Evolutionary conservation across 495 filamentous ascomycete genomes (phyloP).

Genomic region (Cercophora samala): DNA sequence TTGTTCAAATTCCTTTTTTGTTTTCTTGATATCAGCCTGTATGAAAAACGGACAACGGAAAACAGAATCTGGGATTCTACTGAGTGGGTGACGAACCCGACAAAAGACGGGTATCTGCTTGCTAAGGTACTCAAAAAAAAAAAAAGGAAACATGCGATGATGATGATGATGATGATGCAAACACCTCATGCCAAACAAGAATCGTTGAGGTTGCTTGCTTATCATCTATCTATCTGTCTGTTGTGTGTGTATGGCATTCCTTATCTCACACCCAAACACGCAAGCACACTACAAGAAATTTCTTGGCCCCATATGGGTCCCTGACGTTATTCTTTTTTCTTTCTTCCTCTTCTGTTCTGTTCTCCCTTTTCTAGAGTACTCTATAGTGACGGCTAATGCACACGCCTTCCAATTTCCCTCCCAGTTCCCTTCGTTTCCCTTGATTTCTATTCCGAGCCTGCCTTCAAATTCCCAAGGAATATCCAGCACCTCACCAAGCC

Average conservation of each 20-base stretch:
- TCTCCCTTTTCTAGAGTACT: background rate
- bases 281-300: background rate
- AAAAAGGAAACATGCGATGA: background rate
- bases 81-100: background rate
- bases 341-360: background rate
- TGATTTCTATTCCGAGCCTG: slow-evolving; percentile 12
- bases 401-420: background rate
- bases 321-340: background rate
- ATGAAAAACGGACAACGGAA: background rate
- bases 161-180: no score
- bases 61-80: background rate
- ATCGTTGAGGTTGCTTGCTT: no score
- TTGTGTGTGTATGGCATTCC: no score
- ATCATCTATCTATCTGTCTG: no score
- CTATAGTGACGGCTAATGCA: background rate
- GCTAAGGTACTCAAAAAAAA: no score
- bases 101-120: no score
- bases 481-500: background rate
- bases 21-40: background rate
- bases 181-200: no score
- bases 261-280: no score
- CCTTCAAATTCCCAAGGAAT: background rate
- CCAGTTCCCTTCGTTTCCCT: background rate
- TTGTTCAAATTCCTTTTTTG: background rate
- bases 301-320: background rate